Base-by-base conservation (phyloP, 1,284 basidiomycete species). In the Moesziomyces sp. region DNA sequence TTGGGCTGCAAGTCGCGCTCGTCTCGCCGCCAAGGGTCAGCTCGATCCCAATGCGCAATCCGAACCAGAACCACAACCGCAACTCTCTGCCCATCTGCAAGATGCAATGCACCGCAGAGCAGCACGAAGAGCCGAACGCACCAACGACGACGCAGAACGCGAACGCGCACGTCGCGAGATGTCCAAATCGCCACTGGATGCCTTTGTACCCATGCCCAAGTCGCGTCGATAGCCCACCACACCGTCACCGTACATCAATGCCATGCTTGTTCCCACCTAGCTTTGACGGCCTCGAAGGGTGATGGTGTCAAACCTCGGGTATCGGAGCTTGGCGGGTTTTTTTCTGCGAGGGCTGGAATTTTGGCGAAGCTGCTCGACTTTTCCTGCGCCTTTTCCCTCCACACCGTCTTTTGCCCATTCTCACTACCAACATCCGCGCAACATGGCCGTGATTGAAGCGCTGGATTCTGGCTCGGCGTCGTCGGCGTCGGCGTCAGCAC, bases 151-250 rank as follows among this genome's bases (percentile, higher is more conserved):
- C 2, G 53, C 55, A 28, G 67, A 71, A 45, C 35, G 45, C 14
- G 50, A 67, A 24, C 35, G 63, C 8, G 72, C 72, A 9, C 44
- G 63, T 18, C 58, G 54, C 30, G 67, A 74, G 42, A 70, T 74
- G 72, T 26, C 50, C n/a, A 74, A 74, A 19, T 66, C 62, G 19
- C 72, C 72, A 0, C 57, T 74, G 51, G 67, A 74, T 40, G 72
- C 72, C 8, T 74, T 74, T 53, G 67, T 70, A 6, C 72, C 72
- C 28, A 65, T 65, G 58, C 61, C 72, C 5, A 70, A 58, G 23
- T 8, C 55, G 7, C 42, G 66, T 0, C 48, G 45, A 44, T 73
- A 14, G 11, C 40, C 11, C 24, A 7, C 11, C 24, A 7, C 13
- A n/a, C 28, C 21, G 7, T 45, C 6, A 30, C 30, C 30, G 9